These are phyloP conservation scores for Coemansia furcata DNA, from an alignment of 192 early-diverging fungal genomes.

Conservation along the genomic window DNA sequence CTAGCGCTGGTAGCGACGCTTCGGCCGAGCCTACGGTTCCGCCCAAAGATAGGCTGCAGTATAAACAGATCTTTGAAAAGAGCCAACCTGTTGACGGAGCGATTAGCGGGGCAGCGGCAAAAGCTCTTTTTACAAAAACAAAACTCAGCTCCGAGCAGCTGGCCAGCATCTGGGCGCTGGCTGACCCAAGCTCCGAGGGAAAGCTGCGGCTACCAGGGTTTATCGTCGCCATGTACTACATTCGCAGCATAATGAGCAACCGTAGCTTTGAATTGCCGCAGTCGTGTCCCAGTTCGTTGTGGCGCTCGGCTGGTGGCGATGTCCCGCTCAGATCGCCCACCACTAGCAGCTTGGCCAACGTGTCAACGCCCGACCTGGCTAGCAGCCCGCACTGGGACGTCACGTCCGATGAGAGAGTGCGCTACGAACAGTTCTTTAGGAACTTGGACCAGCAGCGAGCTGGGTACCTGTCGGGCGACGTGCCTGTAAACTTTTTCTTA, in stretches of 20 bases:
- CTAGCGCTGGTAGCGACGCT: conserved; percentile 3
- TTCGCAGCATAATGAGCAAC: conserved; percentile 77
- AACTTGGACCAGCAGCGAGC: conserved; percentile 61
- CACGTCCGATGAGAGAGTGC: conserved; percentile 64
- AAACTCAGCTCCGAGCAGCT: conserved; percentile 75
- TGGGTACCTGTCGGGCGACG: conserved; percentile 70
- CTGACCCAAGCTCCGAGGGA: conserved; percentile 70
- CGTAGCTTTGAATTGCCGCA: conserved; percentile 66
- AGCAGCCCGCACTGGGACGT: conserved; percentile 67
- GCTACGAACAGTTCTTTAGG: conserved; percentile 77
- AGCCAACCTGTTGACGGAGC: conserved; percentile 58
- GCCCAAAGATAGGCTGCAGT: conserved; percentile 60
- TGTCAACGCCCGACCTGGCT: conserved; percentile 27
- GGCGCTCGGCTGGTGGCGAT: conserved; percentile 52
- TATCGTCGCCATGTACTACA: conserved; percentile 86
- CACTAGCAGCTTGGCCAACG: conserved; percentile 29
- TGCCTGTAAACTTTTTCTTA: conserved; percentile 74
- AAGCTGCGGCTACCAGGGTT: conserved; percentile 81
- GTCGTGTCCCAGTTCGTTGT: conserved; percentile 63
- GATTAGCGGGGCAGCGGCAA: conserved; percentile 66
- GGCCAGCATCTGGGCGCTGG: conserved; percentile 79
- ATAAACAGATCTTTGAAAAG: conserved; percentile 59
- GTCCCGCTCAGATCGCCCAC: conserved; percentile 32
- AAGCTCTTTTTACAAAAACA: conserved; percentile 76
- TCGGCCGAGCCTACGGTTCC: conserved; percentile 20